A percentile compares a stretch with the other conserved stretches of the same genome.
Conservation (phyloP, 2,329 filamentous ascomycete species). For the Microcera coccophila region DNA sequence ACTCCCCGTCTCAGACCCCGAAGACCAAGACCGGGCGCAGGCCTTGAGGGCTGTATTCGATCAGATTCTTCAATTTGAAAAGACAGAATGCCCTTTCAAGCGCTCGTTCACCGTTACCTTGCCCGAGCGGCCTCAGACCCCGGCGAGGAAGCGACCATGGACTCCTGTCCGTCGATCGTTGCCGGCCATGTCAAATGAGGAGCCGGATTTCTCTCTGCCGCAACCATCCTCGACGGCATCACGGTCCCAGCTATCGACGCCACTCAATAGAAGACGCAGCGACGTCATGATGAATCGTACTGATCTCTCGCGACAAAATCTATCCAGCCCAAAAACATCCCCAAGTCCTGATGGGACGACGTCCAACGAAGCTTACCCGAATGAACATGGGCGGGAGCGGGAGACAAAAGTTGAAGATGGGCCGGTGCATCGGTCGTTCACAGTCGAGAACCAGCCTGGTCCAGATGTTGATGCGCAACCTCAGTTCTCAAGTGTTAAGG, state of each 20-base stretch:
- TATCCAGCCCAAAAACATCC: no score
- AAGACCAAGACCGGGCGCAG: conserved; percentile 53
- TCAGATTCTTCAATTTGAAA: conserved; percentile 78
- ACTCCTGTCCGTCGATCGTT: conserved; percentile 42
- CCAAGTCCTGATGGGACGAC: no score
- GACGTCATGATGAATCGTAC: no score
- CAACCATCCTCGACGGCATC: not conserved
- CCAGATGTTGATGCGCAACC: no score
- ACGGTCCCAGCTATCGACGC: not conserved
- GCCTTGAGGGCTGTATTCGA: conserved; percentile 66
- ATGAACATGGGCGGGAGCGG: no score
- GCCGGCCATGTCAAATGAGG: conserved; percentile 2
- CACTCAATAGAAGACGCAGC: not conserved
- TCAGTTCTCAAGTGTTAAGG: no score
- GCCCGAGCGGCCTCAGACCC: conserved; percentile 63
- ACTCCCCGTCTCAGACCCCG: conserved; percentile 57
- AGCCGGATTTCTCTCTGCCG: not conserved
- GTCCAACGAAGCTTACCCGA: no score
- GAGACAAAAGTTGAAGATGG: no score
- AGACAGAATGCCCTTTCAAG: conserved; percentile 81
- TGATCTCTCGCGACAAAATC: no score
- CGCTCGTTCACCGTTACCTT: conserved; percentile 71
- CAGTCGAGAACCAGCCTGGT: no score
- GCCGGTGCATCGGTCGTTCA: no score
- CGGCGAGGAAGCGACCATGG: conserved; percentile 66